Percentiles rank a stretch among this genome's conserved stretches.
Evolutionary conservation across 768 basidiomycete genomes (phyloP).

Genomic region (Tulasnella sp.): DNA sequence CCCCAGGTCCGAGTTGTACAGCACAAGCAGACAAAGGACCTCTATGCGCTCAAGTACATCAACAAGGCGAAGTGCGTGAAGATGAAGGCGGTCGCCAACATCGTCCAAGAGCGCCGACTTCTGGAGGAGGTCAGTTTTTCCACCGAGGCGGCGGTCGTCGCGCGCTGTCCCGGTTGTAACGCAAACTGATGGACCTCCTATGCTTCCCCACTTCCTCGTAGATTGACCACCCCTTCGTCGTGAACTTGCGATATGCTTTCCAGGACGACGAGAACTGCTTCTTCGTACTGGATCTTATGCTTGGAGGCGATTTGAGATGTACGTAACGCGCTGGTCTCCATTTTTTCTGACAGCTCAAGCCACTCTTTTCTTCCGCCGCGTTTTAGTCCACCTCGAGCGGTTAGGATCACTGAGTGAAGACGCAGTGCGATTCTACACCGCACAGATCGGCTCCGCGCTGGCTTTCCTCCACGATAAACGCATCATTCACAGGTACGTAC

Average conservation of each 20-base stretch:
- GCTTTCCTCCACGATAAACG: constrained; percentile 86
- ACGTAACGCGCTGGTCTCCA: constrained; percentile 36
- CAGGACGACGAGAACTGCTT: constrained; percentile 99
- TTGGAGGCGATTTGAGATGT: constrained; percentile 94
- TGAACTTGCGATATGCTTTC: constrained; percentile 93
- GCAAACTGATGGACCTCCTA: constrained; percentile 18
- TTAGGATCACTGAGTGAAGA: constrained; percentile 70
- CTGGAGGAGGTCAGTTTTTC: constrained; percentile 72
- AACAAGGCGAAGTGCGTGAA: constrained; percentile 90
- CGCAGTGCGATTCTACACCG: constrained; percentile 80
- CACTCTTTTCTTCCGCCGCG: neutral
- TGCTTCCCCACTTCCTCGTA: constrained; percentile 35
- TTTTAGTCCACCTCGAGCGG: constrained; percentile 83
- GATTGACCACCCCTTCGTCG: constrained; percentile 94
- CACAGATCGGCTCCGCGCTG: constrained; percentile 82
- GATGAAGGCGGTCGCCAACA: constrained; percentile 87
- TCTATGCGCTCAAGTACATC: constrained; percentile 97
- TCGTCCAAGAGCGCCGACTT: constrained; percentile 88
- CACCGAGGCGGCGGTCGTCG: neutral
- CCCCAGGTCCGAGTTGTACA: constrained; percentile 90
- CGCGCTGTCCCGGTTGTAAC: constrained; percentile 9
- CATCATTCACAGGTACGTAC: constrained; percentile 89
- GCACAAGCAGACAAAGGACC: constrained; percentile 85
- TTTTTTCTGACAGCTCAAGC: constrained; percentile 4
- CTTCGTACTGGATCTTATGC: constrained; percentile 96